Conservation (phyloP, 2,329 filamentous ascomycete species). For the Parastagonospora avenae region DNA sequence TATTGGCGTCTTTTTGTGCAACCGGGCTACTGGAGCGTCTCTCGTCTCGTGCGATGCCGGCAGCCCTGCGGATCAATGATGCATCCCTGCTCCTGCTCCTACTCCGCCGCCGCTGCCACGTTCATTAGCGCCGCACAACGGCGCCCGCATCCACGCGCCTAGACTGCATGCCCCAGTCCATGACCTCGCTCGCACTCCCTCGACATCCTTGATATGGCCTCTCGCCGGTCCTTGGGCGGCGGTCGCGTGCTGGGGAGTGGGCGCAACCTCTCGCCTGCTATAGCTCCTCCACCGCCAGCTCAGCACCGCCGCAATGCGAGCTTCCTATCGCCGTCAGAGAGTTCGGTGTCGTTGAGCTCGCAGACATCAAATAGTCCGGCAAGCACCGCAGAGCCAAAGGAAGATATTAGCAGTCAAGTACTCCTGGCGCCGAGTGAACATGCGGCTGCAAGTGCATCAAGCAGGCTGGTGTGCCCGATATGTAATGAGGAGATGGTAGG, state of each 20-base stretch:
- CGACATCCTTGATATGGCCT: constrained; percentile 40
- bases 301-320: constrained; percentile 51
- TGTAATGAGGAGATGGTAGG: constrained; percentile 95
- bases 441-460: constrained; percentile 63
- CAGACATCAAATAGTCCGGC: constrained; percentile 74
- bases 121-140: constrained; percentile 19
- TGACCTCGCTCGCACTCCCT: constrained; percentile 22
- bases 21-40: too few relatives aligned
- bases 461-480: constrained; percentile 89
- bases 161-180: constrained; percentile 13
- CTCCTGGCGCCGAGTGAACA: constrained; percentile 67
- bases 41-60: neutral
- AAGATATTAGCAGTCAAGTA: constrained; percentile 82
- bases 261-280: constrained; percentile 74
- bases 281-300: constrained; percentile 37
- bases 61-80: neutral
- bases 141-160: constrained; percentile 13
- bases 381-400: constrained; percentile 67
- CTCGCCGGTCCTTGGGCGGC: constrained; percentile 76
- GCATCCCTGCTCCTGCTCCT: constrained; percentile 26
- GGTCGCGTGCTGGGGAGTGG: constrained; percentile 89
- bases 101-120: constrained; percentile 14
- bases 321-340: constrained; percentile 67
- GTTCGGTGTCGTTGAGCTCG: constrained; percentile 78
- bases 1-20: too few relatives aligned